Percentiles rank a stretch among this genome's conserved stretches.
Evolutionary conservation across 495 filamentous ascomycete genomes (phyloP).

Genomic region (Hypoxylon fragiforme): DNA sequence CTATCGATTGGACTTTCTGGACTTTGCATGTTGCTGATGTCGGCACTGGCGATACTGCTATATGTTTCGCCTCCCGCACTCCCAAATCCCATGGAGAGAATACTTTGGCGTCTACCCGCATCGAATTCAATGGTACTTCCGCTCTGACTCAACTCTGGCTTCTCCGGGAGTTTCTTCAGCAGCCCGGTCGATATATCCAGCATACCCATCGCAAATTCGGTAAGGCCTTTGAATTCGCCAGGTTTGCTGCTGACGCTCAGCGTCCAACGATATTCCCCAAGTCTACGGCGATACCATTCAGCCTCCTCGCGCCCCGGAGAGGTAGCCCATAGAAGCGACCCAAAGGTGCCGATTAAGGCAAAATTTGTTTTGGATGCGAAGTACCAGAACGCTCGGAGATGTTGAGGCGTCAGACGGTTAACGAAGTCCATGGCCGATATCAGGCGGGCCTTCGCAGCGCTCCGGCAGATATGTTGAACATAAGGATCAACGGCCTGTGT

Average conservation of each 20-base stretch:
- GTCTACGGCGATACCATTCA: conserved; percentile 86
- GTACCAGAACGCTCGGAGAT: conserved; percentile 78
- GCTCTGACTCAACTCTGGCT: conserved; percentile 52
- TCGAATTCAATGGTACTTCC: conserved; percentile 50
- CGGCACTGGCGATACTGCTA: conserved; percentile 42
- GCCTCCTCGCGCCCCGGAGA: conserved; percentile 86
- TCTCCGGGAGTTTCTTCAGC: conserved; percentile 60
- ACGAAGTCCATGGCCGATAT: conserved; percentile 81
- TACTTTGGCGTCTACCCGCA: conserved; percentile 42
- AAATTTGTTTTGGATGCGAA: conserved; percentile 82
- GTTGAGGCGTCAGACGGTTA: conserved; percentile 69
- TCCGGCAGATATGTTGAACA: conserved; percentile 92
- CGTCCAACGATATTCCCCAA: conserved; percentile 94
- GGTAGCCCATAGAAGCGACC: conserved; percentile 81
- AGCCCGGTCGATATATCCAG: conserved; percentile 64
- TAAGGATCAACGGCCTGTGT: conserved; percentile 60
- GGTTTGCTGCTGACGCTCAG: conserved; percentile 81
- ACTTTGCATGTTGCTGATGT: conserved; percentile 49
- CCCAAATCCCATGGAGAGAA: conserved; percentile 36
- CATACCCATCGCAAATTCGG: conserved; percentile 75
- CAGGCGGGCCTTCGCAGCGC: conserved; percentile 78
- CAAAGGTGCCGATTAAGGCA: conserved; percentile 80
- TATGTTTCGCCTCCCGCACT: conserved; percentile 28
- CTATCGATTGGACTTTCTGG: conserved; percentile 46
- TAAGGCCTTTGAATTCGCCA: conserved; percentile 66